phyloP scores from a whole-genome alignment of 202 grass and related monocot genomes.

The Setaria italica region DNA sequence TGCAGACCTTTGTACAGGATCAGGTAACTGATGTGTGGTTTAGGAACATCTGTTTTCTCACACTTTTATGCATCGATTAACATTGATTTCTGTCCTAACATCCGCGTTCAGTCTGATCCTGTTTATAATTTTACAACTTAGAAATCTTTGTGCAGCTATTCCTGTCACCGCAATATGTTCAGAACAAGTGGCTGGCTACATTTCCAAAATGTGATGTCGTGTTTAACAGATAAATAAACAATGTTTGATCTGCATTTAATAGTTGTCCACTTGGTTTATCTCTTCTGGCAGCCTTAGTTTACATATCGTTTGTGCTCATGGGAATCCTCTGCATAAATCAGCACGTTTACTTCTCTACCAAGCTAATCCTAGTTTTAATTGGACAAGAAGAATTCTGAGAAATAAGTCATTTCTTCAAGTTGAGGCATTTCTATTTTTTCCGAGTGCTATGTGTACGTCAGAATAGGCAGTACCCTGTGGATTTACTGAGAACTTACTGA shows the following conservation, averaged over 20 bases:
- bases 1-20: conserved; percentile 26
- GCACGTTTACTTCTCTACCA: background rate
- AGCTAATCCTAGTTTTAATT: conserved; percentile 14
- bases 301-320: background rate
- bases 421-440: background rate
- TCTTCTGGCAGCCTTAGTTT: too few relatives aligned
- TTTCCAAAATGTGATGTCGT: too few relatives aligned
- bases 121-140: too few relatives aligned
- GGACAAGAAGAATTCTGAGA: background rate
- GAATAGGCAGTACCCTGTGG: conserved; percentile 6
- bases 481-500: background rate
- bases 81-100: conserved; percentile 14
- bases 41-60: background rate
- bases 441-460: background rate
- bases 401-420: background rate
- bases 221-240: too few relatives aligned
- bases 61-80: conserved; percentile 4
- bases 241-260: too few relatives aligned
- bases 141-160: too few relatives aligned
- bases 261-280: too few relatives aligned
- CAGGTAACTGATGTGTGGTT: conserved; percentile 37
- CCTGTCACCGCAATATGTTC: too few relatives aligned
- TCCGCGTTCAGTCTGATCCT: background rate
- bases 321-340: conserved; percentile 11
- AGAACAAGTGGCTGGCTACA: too few relatives aligned